phyloP scores from a whole-genome alignment of 2,329 filamentous ascomycete species.

The Trichoderma sp. region DNA sequence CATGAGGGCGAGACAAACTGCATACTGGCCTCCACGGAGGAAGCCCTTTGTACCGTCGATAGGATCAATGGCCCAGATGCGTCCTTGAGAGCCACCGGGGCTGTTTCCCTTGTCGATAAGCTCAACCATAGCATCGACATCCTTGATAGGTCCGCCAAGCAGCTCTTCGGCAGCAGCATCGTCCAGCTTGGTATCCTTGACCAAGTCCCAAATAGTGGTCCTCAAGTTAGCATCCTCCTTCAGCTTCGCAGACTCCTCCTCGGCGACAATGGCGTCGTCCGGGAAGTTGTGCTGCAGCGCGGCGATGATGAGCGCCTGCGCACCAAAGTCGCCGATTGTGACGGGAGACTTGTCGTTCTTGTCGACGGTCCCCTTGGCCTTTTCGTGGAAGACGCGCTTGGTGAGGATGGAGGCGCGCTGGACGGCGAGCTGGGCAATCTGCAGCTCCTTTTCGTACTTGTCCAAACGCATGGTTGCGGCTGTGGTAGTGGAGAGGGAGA shows the following conservation, averaged over 20 bases:
- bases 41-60: slow-evolving; percentile 99
- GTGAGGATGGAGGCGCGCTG: slow-evolving; percentile 66
- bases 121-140: slow-evolving; percentile 64
- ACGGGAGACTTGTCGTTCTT: slow-evolving; percentile 97
- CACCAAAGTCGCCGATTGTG: slow-evolving; percentile 96
- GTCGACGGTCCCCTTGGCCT: slow-evolving; percentile 83
- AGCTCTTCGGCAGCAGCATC: slow-evolving; percentile 58
- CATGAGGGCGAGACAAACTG: slow-evolving; percentile 87
- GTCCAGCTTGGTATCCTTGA: slow-evolving; percentile 67
- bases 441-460: slow-evolving; percentile 73
- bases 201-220: slow-evolving; percentile 75
- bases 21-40: slow-evolving; percentile 92
- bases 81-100: slow-evolving; percentile 67
- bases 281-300: slow-evolving; percentile 90
- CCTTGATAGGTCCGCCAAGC: slow-evolving; percentile 66
- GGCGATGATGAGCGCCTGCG: slow-evolving; percentile 91
- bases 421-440: slow-evolving; percentile 82
- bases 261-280: slow-evolving; percentile 84
- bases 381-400: slow-evolving; percentile 64
- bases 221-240: slow-evolving; percentile 68
- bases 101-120: slow-evolving; percentile 68
- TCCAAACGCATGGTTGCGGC: slow-evolving; percentile 28
- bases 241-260: slow-evolving; percentile 85
- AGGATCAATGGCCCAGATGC: slow-evolving; percentile 95
- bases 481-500: slow-evolving; percentile 24